Conservation (phyloP, 495 filamentous ascomycete genomes). For the Pyrenopolyporus hunteri region DNA sequence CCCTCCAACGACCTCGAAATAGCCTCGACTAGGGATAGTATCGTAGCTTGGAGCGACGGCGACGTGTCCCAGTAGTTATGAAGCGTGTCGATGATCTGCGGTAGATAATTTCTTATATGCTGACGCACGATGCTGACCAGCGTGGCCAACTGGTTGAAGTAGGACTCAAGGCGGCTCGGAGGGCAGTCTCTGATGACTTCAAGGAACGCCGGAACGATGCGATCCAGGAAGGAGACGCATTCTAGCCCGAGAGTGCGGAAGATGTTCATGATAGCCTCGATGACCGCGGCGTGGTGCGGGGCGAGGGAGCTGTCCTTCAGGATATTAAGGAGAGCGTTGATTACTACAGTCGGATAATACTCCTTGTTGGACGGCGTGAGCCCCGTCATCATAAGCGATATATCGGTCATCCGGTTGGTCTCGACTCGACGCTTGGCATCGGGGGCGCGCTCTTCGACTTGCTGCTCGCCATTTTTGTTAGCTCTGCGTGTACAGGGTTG, state of each 20-base stretch:
- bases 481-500: conserved; percentile 11
- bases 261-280: conserved; percentile 98
- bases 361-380: conserved; percentile 97
- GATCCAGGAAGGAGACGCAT: conserved; percentile 89
- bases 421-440: conserved; percentile 67
- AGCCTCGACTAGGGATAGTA: conserved; percentile 87
- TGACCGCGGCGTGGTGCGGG: conserved; percentile 91
- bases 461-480: conserved; percentile 41
- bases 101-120: conserved; percentile 88
- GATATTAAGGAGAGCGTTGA: conserved; percentile 90
- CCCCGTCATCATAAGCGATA: conserved; percentile 95
- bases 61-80: conserved; percentile 84
- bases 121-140: conserved; percentile 94
- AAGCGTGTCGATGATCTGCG: conserved; percentile 80
- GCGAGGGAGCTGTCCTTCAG: conserved; percentile 85
- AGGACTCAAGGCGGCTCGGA: conserved; percentile 78
- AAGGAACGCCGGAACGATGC: conserved; percentile 93
- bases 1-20: conserved; percentile 93
- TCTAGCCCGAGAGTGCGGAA: conserved; percentile 95
- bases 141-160: conserved; percentile 94
- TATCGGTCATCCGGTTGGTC: conserved; percentile 77
- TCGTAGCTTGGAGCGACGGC: conserved; percentile 81
- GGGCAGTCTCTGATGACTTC: conserved; percentile 80
- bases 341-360: conserved; percentile 97
- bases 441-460: conserved; percentile 67